These are phyloP conservation scores for Ceratobasidium sp. DNA, from an alignment of 1,284 basidiomycete species.

Conservation along the genomic window DNA sequence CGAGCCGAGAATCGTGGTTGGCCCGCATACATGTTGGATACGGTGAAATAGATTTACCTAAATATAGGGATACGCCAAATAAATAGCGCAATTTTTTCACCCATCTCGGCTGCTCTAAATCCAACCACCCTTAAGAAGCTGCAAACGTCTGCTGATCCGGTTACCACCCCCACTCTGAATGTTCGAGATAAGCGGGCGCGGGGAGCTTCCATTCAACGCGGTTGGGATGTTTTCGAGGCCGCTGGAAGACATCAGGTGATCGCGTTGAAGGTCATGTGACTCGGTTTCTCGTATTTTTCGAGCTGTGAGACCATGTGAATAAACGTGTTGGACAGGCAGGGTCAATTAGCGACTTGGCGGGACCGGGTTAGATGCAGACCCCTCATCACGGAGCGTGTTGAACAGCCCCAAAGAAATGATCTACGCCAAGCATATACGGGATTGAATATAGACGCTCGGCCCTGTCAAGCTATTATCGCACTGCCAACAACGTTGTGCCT, in stretches of 20 bases:
- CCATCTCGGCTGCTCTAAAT: neutral
- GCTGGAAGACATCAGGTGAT: slow-evolving; percentile 5
- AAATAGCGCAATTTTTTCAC: neutral
- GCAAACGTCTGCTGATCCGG: neutral
- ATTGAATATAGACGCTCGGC: too few species aligned
- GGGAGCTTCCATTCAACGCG: neutral
- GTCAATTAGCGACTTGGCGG: too few species aligned
- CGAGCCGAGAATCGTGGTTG: neutral
- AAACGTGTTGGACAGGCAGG: too few species aligned
- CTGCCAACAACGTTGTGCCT: too few species aligned
- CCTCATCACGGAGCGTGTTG: too few species aligned
- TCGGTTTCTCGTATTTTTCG: too few species aligned
- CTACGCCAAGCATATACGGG: too few species aligned
- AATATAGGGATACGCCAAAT: neutral
- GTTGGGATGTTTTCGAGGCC: neutral
- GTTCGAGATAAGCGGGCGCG: neutral
- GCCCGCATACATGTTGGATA: neutral
- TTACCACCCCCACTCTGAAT: neutral
- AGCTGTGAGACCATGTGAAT: too few species aligned
- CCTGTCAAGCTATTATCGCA: too few species aligned
- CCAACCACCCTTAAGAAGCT: neutral
- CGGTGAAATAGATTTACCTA: neutral
- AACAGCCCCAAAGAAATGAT: too few species aligned
- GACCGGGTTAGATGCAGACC: too few species aligned
- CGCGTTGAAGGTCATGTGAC: slow-evolving; percentile 2